A percentile compares a stretch with the other conserved stretches of the same genome.
Conservation (phyloP, 2,329 filamentous ascomycete genomes). For the Ophiostoma angusticollis region DNA sequence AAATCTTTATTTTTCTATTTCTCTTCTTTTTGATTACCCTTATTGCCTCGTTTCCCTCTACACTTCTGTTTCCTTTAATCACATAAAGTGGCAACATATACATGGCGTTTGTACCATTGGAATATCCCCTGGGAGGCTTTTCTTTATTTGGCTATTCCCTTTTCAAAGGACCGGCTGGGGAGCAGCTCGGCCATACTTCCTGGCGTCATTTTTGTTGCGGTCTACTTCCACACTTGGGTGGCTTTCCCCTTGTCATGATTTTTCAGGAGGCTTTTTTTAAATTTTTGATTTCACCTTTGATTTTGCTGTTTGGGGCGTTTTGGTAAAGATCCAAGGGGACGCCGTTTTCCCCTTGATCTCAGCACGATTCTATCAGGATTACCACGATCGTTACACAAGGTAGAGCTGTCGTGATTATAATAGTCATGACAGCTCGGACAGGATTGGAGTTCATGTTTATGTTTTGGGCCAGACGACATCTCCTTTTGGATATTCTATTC, state of each 20-base stretch:
- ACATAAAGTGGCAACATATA: no score
- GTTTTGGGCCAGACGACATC: not conserved
- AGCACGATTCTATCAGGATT: not conserved
- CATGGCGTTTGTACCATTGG: no score
- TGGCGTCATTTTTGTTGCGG: no score
- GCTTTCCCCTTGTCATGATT: conserved; percentile 4
- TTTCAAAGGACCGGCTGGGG: no score
- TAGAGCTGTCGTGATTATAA: not conserved
- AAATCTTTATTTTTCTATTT: not conserved
- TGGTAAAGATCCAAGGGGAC: no score
- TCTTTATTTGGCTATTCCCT: not conserved
- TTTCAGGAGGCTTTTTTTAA: conserved; percentile 4
- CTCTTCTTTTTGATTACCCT: not conserved
- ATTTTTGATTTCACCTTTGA: not conserved
- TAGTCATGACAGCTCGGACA: not conserved
- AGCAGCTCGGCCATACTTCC: no score
- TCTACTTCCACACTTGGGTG: not conserved
- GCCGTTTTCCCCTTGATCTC: conserved; percentile 3
- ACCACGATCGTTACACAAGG: conserved; percentile 2
- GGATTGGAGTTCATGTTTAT: not conserved
- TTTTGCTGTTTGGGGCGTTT: not conserved
- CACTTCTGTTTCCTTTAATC: no score
- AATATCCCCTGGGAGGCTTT: no score
- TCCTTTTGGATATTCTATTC: not conserved
- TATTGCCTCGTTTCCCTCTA: not conserved